Evolutionary conservation across 106 monocot species (phyloP), one percentile per base, ranked within the genome.

Genomic region (Posidonia australis): DNA sequence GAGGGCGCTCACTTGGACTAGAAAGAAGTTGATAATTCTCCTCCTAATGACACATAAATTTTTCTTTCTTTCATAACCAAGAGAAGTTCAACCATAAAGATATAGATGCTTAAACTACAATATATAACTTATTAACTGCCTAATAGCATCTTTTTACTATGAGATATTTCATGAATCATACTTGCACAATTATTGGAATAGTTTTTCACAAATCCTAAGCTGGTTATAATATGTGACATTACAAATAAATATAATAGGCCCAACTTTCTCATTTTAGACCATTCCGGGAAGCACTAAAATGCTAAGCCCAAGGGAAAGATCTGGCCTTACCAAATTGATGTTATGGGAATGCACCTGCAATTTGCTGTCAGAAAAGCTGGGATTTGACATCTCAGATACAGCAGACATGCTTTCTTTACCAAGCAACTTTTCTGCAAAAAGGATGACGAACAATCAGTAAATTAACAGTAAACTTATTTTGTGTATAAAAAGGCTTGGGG

Each of bases 361-460:
- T 68, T 54, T 44, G 49, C 73, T 72, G 60, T 60, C 24, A 22
- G 64, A 66, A 54, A 72, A 70, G 54, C 64, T 70, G 62, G 78
- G 70, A 75, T 62, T 76, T 63, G 71, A 70, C 62, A 78, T 54
- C 19, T 23, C 54, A 36, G 84, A 79, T 22, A 44, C 54, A 59
- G 73, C 64, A 79, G 78, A 86, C 58, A 51, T 58, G 63, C 68
- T 78, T 67, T 75, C 82, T 76, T 82, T 82, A 30, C 71, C 69
- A 76, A 63, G 60, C 65, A 76, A 57, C 62, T 54, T 44, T 68
- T 90, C 89, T 94, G 86, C 77, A 51, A 46, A 61, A 55, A 65
- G 55, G 11, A 63, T 48, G 28, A 48, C 12, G 54, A 22, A 21
- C 5, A 21, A 30, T 24, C 18, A 45, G 54, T 43, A 42, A 30